Evolutionary conservation across 768 basidiomycete species (phyloP).

Genomic region (Leucosporidium yakuticum): DNA sequence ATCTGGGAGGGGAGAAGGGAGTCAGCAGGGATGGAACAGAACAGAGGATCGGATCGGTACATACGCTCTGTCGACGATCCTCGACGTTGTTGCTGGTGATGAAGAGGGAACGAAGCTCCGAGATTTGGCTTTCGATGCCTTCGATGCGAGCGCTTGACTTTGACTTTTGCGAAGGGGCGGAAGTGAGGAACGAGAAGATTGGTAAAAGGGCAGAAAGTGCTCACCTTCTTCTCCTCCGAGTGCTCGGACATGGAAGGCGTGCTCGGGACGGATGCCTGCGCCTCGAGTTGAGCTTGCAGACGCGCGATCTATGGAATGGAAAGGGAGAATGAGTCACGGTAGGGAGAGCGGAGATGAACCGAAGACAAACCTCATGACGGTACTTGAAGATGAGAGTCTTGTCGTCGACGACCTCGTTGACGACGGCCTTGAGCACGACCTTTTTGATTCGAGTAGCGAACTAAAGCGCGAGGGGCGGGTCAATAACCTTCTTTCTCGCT

Average conservation of each 20-base stretch:
- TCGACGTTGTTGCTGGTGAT: constrained; percentile 36
- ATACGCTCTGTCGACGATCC: constrained; percentile 23
- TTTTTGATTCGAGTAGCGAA: constrained; percentile 91
- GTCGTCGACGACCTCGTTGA: constrained; percentile 38
- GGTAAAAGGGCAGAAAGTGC: no score
- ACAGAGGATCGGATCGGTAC: background rate
- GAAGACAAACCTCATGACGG: constrained; percentile 26
- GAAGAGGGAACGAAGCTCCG: constrained; percentile 35
- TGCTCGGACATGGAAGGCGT: constrained; percentile 19
- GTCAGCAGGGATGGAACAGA: background rate
- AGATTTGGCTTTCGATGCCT: constrained; percentile 32
- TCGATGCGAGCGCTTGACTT: background rate
- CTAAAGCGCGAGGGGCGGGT: background rate
- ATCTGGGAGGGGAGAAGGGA: background rate
- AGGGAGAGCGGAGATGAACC: background rate
- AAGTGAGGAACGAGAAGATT: no score
- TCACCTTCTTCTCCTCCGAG: background rate
- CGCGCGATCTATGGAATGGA: constrained; percentile 21
- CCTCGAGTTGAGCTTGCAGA: constrained; percentile 31
- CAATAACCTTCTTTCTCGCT: no score
- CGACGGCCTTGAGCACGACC: constrained; percentile 53
- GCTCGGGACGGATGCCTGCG: constrained; percentile 9
- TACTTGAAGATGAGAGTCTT: constrained; percentile 38
- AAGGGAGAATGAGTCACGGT: no score
- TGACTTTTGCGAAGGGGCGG: background rate